phyloP scores from a whole-genome alignment of 805 yeast species.

The Spathaspora passalidarum region DNA sequence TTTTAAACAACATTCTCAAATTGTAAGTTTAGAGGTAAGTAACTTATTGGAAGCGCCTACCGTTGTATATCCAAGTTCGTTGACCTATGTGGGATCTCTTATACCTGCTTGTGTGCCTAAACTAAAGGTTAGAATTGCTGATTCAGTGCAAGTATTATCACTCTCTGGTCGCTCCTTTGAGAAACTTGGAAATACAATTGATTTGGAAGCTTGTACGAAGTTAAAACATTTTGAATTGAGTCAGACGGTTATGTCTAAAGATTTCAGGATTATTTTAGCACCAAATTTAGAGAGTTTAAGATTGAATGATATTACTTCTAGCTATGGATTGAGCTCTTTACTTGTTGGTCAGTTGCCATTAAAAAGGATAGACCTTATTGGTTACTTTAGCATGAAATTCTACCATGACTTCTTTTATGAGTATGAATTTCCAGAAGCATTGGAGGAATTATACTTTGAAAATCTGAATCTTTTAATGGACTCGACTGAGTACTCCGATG shows the following conservation, averaged over 20 bases:
- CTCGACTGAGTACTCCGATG: not conserved
- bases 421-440: not conserved
- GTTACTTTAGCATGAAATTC: not conserved
- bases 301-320: not conserved
- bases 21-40: not conserved
- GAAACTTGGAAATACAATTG: not conserved
- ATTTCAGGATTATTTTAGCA: not conserved
- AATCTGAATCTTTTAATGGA: not conserved
- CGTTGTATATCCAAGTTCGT: not conserved
- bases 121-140: not conserved
- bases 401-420: not conserved
- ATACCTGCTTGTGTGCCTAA: not conserved
- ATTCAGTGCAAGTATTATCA: not conserved
- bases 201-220: not conserved
- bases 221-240: not conserved
- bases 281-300: not conserved
- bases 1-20: not conserved
- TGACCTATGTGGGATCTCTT: not conserved
- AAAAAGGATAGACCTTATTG: not conserved
- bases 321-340: not conserved
- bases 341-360: not conserved
- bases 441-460: constrained; percentile 1
- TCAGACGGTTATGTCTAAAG: not conserved
- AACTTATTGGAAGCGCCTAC: not conserved
- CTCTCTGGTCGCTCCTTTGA: not conserved